A percentile compares a stretch with the other conserved stretches of the same genome.
Evolutionary conservation across 2,329 filamentous ascomycete genomes (phyloP).

Genomic region (Chaetomiaceae sp.): DNA sequence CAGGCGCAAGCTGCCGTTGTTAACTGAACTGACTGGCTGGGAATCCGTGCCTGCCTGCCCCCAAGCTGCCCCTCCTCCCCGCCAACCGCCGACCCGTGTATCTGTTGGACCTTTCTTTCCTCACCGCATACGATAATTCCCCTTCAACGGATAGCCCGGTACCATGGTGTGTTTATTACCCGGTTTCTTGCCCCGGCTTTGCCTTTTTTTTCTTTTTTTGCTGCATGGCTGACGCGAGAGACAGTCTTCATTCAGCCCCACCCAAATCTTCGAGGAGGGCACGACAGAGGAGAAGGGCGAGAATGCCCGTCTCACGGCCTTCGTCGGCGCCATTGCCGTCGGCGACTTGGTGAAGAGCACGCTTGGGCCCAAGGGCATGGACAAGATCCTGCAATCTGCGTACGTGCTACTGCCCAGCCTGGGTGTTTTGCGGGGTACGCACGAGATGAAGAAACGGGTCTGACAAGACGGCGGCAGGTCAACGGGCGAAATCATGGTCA

Average conservation of each 20-base stretch:
- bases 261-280: constrained; percentile 96
- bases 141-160: constrained; percentile 10
- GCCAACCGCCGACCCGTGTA: constrained; percentile 12
- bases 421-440: constrained; percentile 8
- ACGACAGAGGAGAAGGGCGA: constrained; percentile 97
- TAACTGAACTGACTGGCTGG: neutral
- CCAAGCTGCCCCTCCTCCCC: constrained; percentile 23
- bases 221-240: neutral
- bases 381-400: constrained; percentile 96
- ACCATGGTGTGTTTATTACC: constrained; percentile 20
- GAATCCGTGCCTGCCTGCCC: constrained; percentile 16
- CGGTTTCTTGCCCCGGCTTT: no score
- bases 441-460: no score
- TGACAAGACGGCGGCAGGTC: constrained; percentile 49
- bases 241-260: constrained; percentile 68
- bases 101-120: constrained; percentile 3
- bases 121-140: neutral
- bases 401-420: constrained; percentile 48
- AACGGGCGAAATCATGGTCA: constrained; percentile 95
- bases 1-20: constrained; percentile 13
- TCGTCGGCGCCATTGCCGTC: constrained; percentile 96
- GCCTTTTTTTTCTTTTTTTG: neutral
- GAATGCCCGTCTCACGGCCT: constrained; percentile 97
- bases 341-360: constrained; percentile 97
- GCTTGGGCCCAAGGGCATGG: constrained; percentile 95